Evolutionary conservation across 2,329 filamentous ascomycete species (phyloP).

Genomic region (Fusarium sp.): DNA sequence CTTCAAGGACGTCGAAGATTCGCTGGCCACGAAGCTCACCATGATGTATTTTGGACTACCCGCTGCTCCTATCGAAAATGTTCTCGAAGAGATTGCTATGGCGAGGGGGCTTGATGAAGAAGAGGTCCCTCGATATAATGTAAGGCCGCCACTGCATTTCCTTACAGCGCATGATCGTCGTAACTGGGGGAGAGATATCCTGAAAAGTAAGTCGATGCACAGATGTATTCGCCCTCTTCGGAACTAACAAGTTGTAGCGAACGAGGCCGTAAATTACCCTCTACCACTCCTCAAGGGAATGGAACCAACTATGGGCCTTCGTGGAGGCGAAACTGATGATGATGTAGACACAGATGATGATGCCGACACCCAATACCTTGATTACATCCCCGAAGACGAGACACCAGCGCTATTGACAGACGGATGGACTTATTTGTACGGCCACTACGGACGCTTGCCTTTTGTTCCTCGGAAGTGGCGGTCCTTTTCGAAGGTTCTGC

Average conservation of each 20-base stretch:
- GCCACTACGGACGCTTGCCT: slow-evolving; percentile 51
- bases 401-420: not conserved
- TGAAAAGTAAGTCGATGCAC: slow-evolving; percentile 32
- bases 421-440: slow-evolving; percentile 42
- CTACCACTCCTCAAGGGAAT: slow-evolving; percentile 7
- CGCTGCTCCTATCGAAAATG: slow-evolving; percentile 53
- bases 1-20: slow-evolving; percentile 48
- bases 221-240: accelerated
- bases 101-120: slow-evolving; percentile 29
- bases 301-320: slow-evolving; percentile 25
- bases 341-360: too few species aligned
- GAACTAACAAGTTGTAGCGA: slow-evolving; percentile 25
- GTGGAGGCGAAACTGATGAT: slow-evolving; percentile 25
- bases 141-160: slow-evolving; percentile 51
- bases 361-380: not conserved
- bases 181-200: slow-evolving; percentile 48
- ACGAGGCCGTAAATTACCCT: slow-evolving; percentile 16
- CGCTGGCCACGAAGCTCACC: slow-evolving; percentile 57
- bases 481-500: slow-evolving; percentile 40
- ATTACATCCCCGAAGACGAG: slow-evolving; percentile 18
- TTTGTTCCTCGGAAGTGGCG: slow-evolving; percentile 40
- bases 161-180: slow-evolving; percentile 49
- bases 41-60: slow-evolving; percentile 63
- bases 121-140: slow-evolving; percentile 28
- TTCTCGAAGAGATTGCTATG: slow-evolving; percentile 45